Base-by-base conservation (phyloP, 2,329 filamentous ascomycete species). In the Purpureocillium takamizusanense region DNA sequence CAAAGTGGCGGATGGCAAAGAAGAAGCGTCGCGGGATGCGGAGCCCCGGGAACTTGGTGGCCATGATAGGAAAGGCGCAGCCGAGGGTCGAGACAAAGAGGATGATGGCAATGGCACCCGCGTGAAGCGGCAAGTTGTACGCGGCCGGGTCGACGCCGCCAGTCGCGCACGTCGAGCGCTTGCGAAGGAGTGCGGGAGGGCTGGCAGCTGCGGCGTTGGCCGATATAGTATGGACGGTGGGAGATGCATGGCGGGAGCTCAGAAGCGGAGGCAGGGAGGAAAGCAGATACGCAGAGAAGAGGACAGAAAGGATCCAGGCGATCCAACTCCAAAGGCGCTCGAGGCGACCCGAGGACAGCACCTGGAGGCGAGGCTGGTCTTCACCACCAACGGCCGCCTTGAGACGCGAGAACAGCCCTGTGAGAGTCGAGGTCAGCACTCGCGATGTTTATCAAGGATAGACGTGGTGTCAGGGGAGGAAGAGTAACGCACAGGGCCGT, bases 1-100 rank as follows among this genome's bases (percentile, higher is more conserved):
- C 83, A 49, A 86, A 86, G 65, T 86, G 81, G 44, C 74, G 69
- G 35, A 76, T 70, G 37, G 64, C 56, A 53, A 78, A 76, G 59
- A 78, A 72, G 57, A 77, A 70, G 35, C 56, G 59, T 15, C 62
- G 56, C 2, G 76, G 76, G 36, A 80, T 76, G 39, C 65, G 69
- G 35, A 78, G 54, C 13, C 65, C 57, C 16, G 72, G 72, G 33
- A 75, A 63, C 45, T 64, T 64, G 38, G 63, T 56, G 25, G 72
- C 74, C 33, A 78, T 53, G 37, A 80, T 62, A 2, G 76, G 75
- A 41, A 79, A 74, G 3, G 58, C 59, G 45, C 64, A 70, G 41
- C 69, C 70, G 33, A 69, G 57, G 15, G 69, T 66, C 36, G 70
- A 68, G 12, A 69, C 62, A 47, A 52, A 52, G 42, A 70, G 57